Evolutionary conservation across 768 basidiomycete genomes (phyloP).

Genomic region (Mrakia frigida): DNA sequence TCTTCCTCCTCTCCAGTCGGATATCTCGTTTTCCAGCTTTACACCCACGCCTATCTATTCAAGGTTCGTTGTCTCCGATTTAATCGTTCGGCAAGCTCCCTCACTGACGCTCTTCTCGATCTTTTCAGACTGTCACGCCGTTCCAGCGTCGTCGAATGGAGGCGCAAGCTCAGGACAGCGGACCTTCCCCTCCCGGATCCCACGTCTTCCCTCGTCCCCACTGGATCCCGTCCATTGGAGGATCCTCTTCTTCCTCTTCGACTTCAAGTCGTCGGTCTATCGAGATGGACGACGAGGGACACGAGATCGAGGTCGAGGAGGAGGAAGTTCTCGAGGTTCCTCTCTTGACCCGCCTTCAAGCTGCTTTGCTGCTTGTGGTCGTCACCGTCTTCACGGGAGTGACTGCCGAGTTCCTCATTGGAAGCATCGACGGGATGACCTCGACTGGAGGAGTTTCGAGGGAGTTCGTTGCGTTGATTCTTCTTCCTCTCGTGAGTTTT

Average conservation of each 20-base stretch:
- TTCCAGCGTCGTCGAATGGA: slow-evolving; percentile 26
- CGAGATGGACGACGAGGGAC: neutral
- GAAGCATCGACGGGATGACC: slow-evolving; percentile 35
- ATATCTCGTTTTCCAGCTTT: slow-evolving; percentile 29
- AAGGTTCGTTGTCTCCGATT: neutral
- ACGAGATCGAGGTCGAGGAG: slow-evolving; percentile 31
- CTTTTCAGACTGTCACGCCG: slow-evolving; percentile 14
- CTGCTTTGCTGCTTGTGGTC: slow-evolving; percentile 35
- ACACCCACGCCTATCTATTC: slow-evolving; percentile 32
- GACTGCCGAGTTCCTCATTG: slow-evolving; percentile 30
- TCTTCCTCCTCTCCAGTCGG: neutral
- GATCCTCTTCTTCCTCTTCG: slow-evolving; percentile 28
- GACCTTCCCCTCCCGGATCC: slow-evolving; percentile 26
- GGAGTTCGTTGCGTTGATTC: slow-evolving; percentile 31
- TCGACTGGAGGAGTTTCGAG: slow-evolving; percentile 27
- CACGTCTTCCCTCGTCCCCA: slow-evolving; percentile 28
- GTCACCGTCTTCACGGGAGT: slow-evolving; percentile 41
- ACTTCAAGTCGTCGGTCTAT: neutral
- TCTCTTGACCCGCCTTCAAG: slow-evolving; percentile 36
- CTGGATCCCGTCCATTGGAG: slow-evolving; percentile 27
- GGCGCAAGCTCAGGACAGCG: neutral
- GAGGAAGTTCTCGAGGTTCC: slow-evolving; percentile 32
- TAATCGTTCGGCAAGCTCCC: neutral
- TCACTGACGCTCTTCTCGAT: neutral
- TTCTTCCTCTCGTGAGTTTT: slow-evolving; percentile 25